Conservation (phyloP, 2,329 filamentous ascomycete genomes). For the Verticillium dahliae region DNA sequence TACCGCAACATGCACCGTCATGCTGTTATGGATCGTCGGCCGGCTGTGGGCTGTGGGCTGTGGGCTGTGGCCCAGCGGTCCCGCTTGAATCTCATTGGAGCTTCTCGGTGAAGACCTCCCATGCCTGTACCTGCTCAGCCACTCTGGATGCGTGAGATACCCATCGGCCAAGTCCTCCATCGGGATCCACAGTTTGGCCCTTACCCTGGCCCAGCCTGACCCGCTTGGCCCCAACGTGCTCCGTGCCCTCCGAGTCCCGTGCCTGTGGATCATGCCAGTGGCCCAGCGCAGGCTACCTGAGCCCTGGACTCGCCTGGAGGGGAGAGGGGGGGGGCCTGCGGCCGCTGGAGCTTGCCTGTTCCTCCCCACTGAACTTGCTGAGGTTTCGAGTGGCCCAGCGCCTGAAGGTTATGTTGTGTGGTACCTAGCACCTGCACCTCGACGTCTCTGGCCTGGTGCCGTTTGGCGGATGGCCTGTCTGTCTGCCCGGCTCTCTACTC, state of each 20-base stretch:
- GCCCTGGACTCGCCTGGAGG: not conserved
- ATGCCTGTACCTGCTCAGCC: not conserved
- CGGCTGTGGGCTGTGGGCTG: not conserved
- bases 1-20: not conserved
- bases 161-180: not conserved
- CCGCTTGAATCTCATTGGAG: not conserved
- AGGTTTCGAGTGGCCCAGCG: not conserved
- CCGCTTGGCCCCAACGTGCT: not conserved
- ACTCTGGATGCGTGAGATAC: not conserved
- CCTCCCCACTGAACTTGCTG: not conserved
- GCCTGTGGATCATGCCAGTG: not conserved
- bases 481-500: not conserved
- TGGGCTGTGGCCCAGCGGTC: not conserved
- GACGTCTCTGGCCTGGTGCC: not conserved
- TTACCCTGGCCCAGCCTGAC: not conserved
- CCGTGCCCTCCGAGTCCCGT: not conserved
- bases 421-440: not conserved
- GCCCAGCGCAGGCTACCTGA: not conserved
- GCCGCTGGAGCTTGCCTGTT: not conserved
- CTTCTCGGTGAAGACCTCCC: not conserved
- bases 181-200: not conserved
- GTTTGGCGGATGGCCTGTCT: not conserved
- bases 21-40: not conserved
- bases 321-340: not conserved
- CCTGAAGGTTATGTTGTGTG: not conserved